A percentile compares a stretch with the other conserved stretches of the same genome.
These are phyloP conservation scores for Coemansia umbellata DNA, from an alignment of 192 early-diverging fungal species.

Conservation along the genomic window DNA sequence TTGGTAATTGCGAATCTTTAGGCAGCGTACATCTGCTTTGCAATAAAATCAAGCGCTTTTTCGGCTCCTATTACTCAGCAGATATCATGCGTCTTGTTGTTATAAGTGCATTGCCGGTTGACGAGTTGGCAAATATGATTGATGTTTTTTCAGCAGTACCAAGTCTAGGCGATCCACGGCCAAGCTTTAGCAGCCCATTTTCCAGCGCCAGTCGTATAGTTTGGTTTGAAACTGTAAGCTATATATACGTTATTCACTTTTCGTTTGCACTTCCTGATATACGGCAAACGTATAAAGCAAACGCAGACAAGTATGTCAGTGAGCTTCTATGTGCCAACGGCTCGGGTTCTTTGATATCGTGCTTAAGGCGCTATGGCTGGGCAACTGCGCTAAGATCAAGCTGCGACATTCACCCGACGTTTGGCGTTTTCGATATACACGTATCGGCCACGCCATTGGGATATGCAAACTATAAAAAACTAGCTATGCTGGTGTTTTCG, in stretches of 20 bases:
- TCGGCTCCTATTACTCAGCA: conserved; percentile 79
- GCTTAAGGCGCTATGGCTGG: conserved; percentile 84
- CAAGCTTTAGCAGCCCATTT: conserved; percentile 60
- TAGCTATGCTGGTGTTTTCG: conserved; percentile 20
- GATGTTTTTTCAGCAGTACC: conserved; percentile 69
- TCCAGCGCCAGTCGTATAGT: conserved; percentile 68
- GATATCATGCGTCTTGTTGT: conserved; percentile 88
- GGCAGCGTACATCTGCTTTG: too few species aligned
- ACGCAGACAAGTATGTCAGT: conserved; percentile 65
- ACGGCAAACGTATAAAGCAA: conserved; percentile 38
- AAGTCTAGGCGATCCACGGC: conserved; percentile 60
- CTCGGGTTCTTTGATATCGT: conserved; percentile 72
- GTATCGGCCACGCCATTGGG: conserved; percentile 16
- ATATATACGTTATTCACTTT: conserved; percentile 62
- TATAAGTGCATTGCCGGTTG: conserved; percentile 72
- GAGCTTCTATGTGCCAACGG: conserved; percentile 80
- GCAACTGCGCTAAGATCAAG: conserved; percentile 56
- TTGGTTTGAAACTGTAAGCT: conserved; percentile 70
- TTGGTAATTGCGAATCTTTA: conserved; percentile 79
- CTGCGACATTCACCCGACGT: too few species aligned
- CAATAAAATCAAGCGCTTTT: conserved; percentile 76
- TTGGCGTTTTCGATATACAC: conserved; percentile 10
- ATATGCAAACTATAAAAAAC: conserved; percentile 5
- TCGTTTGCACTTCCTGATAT: conserved; percentile 79
- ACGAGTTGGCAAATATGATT: conserved; percentile 69